Base-by-base conservation (phyloP, 257 asterid genomes). In the Leonotis leonurus region DNA sequence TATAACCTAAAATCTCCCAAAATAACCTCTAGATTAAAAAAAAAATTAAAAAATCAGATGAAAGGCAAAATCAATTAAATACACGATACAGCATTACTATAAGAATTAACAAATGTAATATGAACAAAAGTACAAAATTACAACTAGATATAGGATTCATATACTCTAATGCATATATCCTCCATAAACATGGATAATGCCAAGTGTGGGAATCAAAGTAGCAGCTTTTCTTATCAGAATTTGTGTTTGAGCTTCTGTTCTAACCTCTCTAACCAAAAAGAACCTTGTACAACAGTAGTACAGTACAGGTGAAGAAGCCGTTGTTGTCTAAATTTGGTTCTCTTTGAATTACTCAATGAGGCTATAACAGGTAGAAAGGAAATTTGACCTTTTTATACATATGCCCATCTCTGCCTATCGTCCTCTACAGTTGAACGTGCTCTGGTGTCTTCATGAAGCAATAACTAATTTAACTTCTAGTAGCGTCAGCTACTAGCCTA, bases 371-470 rank as follows among this genome's bases (percentile, higher is more conserved):
- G 44, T 50, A 25, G n/a, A n/a, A n/a, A n/a, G 35, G 21, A 68
- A 58, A 67, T 67, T 11, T 48, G 30, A 46, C 45, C 67, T 20
- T 14, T 27, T 53, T 26, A n/a, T 41, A 41, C n/a, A 16, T 61
- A 58, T 36, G 37, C 43, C 58, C n/a, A 43, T 56, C 44, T 56
- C 56, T 37, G 40, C 67, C 62, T 37, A 56, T n/a, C n/a, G n/a
- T 11, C 52, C 52, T 40, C 65, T 55, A 35, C 26, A 16, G 8
- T 59, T 5, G 29, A 21, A 48, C 30, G 13, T 2, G 32, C 17
- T 10, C 40, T 24, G 29, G 24, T 13, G 22, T 24, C 20, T 21
- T 22, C 13, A 14, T 25, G 1, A 25, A 1, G 8, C 10, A 39
- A 16, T 10, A 39, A n/a, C 26, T 1, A 35, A 22, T 16, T 29